Percentiles rank a stretch among this genome's conserved stretches.
phyloP scores from a whole-genome alignment of 2,329 filamentous ascomycete genomes.

The Aurifilum marmelostoma region DNA sequence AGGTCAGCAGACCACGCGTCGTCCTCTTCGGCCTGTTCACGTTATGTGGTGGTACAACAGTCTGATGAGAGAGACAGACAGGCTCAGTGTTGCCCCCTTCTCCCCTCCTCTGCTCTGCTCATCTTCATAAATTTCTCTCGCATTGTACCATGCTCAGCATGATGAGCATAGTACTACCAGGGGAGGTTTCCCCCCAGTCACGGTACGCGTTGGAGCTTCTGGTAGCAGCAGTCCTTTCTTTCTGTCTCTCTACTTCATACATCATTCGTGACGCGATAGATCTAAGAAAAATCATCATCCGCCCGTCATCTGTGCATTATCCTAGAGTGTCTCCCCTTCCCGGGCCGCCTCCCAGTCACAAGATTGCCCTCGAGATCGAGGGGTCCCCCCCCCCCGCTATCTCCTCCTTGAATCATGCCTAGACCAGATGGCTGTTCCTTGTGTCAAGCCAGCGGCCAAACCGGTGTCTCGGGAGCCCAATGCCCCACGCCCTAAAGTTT shows the following conservation, averaged over 20 bases:
- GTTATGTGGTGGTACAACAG: background rate
- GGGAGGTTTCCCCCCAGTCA: background rate
- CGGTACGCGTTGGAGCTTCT: background rate
- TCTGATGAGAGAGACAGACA: background rate
- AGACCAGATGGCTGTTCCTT: background rate
- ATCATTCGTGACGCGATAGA: no score
- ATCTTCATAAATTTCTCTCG: no score
- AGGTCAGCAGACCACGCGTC: conserved; percentile 5
- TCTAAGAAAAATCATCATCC: no score
- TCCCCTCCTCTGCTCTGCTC: no score
- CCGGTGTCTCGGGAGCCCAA: background rate
- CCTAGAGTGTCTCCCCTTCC: background rate
- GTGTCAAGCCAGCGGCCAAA: background rate
- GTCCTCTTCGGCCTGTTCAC: background rate
- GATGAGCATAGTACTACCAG: background rate
- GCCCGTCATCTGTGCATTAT: background rate
- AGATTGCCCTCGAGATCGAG: background rate
- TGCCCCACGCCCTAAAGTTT: background rate
- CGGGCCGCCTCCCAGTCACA: background rate
- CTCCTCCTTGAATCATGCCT: background rate
- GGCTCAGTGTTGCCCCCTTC: background rate
- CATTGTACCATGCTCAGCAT: background rate
- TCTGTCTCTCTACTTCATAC: background rate
- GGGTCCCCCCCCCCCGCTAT: no score
- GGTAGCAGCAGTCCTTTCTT: background rate